A percentile compares a stretch with the other conserved stretches of the same genome.
These are phyloP conservation scores for Primulina tabacum DNA, from an alignment of 257 asterid genomes.

Conservation along the genomic window DNA sequence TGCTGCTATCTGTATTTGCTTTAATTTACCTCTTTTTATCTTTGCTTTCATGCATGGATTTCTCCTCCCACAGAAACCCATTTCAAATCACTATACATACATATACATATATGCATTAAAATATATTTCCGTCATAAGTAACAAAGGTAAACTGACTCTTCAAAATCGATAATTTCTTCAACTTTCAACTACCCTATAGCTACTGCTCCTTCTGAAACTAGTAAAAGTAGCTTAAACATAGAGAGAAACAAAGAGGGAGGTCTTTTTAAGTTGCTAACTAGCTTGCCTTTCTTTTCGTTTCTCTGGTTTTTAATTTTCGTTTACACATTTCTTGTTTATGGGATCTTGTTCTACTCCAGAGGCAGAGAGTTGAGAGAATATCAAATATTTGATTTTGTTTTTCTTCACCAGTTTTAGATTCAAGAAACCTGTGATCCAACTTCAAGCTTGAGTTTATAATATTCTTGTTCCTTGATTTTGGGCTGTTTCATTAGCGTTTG, in stretches of 20 bases:
- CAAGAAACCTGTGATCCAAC: background rate
- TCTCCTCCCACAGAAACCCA: slow-evolving; percentile 23
- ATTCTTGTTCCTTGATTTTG: background rate
- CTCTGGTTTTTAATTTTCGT: background rate
- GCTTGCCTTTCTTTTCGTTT: slow-evolving; percentile 21
- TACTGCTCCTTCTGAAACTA: slow-evolving; percentile 32
- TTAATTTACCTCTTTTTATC: slow-evolving; percentile 22
- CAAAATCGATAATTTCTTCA: slow-evolving; percentile 34
- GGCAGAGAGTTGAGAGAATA: too few relatives aligned
- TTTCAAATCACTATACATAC: background rate
- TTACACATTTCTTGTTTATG: slow-evolving; percentile 29
- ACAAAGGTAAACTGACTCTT: slow-evolving; percentile 32
- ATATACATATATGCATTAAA: too few relatives aligned
- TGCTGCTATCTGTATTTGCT: slow-evolving; percentile 34
- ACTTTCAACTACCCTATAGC: slow-evolving; percentile 39
- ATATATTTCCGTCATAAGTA: slow-evolving; percentile 27
- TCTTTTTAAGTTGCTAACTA: slow-evolving; percentile 28
- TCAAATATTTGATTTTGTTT: background rate
- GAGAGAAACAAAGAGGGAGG: slow-evolving; percentile 17
- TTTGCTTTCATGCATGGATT: slow-evolving; percentile 30
- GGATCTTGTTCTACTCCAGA: slow-evolving; percentile 25
- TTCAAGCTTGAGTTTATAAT: background rate
- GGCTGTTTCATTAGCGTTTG: background rate
- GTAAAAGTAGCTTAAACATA: slow-evolving; percentile 20
- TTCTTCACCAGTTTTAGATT: slow-evolving; percentile 19